Percentiles rank a stretch among this genome's conserved stretches.
Evolutionary conservation across 345 rosid species (phyloP).

Genomic region (Populus alba): DNA sequence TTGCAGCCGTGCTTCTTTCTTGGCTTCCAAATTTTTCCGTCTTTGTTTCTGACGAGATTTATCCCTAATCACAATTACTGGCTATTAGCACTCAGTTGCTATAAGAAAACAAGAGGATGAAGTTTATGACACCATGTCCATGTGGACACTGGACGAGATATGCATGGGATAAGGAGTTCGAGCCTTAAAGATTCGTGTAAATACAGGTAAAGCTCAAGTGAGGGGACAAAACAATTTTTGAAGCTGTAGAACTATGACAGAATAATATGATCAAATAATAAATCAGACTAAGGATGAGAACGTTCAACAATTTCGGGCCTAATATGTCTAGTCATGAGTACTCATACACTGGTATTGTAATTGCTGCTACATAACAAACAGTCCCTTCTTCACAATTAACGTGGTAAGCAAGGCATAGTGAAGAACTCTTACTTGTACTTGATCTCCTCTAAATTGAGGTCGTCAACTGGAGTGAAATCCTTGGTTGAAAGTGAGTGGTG

Average conservation of each 20-base stretch:
- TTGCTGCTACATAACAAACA: neutral
- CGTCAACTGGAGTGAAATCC: slow-evolving; percentile 68
- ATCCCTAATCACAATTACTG: slow-evolving; percentile 48
- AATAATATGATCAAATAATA: neutral
- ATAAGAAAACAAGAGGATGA: neutral
- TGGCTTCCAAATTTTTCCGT: slow-evolving; percentile 53
- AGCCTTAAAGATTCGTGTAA: neutral
- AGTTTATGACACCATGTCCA: neutral
- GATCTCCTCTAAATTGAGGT: slow-evolving; percentile 60
- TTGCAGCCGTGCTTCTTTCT: slow-evolving; percentile 49
- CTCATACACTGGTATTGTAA: neutral
- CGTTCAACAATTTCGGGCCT: neutral
- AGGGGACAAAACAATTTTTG: neutral
- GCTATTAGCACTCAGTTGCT: neutral
- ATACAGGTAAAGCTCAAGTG: neutral
- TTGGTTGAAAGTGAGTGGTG: slow-evolving; percentile 64
- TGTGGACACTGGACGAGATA: neutral
- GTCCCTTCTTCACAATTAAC: neutral
- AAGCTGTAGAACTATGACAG: neutral
- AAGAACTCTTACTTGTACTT: slow-evolving; percentile 62
- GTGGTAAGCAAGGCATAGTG: neutral
- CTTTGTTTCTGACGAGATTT: slow-evolving; percentile 87
- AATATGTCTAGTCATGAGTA: neutral
- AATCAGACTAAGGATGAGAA: neutral
- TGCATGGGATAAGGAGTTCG: neutral